Percentiles rank a stretch among this genome's conserved stretches.
Conservation (phyloP, 768 basidiomycete species). For the Leccinum rimulosum region DNA sequence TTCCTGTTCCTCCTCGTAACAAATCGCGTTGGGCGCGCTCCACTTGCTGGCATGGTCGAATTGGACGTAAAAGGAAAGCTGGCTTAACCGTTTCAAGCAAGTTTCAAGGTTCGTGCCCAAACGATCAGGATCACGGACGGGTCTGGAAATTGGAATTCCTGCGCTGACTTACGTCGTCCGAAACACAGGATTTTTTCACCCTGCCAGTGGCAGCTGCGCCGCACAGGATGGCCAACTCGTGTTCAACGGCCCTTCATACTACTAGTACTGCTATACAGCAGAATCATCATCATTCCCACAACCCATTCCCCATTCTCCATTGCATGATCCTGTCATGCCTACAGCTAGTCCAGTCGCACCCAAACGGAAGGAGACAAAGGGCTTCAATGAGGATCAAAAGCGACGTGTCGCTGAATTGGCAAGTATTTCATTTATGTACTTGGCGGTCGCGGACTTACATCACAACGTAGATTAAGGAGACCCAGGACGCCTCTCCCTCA, state of each 20-base stretch:
- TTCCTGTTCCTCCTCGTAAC: too few species aligned
- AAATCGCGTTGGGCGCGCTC: not conserved
- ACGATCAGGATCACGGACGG: not conserved
- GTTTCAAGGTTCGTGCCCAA: too few species aligned
- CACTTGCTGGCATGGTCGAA: not conserved
- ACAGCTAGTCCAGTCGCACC: conserved; percentile 2
- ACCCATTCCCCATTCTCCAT: conserved; percentile 5
- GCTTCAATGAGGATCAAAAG: not conserved
- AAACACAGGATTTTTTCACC: not conserved
- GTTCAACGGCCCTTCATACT: not conserved
- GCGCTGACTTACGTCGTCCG: not conserved
- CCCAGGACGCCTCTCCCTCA: not conserved
- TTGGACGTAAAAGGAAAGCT: not conserved
- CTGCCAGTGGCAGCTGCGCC: not conserved
- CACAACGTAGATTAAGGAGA: not conserved
- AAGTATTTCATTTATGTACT: not conserved
- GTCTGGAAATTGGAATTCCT: too few species aligned
- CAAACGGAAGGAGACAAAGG: not conserved
- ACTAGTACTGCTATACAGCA: not conserved
- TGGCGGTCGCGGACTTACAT: not conserved
- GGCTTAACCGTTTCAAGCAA: not conserved
- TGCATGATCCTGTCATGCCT: conserved; percentile 13
- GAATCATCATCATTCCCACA: conserved; percentile 4
- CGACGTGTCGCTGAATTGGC: conserved; percentile 2
- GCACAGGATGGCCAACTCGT: conserved; percentile 2